A percentile compares a stretch with the other conserved stretches of the same genome.
Conservation (phyloP, 2,329 filamentous ascomycete genomes). For the Phyllosticta citribraziliensis region DNA sequence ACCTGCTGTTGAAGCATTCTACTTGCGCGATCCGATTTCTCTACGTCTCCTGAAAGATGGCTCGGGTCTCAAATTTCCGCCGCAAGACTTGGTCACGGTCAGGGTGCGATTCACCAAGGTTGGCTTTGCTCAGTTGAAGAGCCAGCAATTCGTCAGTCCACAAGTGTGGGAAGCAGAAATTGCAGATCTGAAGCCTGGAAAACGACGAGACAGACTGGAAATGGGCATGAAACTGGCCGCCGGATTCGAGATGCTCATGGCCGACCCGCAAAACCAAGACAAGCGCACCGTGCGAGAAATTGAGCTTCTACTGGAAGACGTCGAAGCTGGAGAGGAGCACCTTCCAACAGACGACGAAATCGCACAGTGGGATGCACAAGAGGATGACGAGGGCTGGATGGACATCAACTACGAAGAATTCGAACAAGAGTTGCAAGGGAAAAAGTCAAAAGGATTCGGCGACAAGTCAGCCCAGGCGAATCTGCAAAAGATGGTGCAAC, state of each 20-base stretch:
- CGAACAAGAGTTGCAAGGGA: constrained; percentile 62
- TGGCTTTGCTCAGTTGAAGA: constrained; percentile 80
- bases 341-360: constrained; percentile 72
- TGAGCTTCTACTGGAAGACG: constrained; percentile 63
- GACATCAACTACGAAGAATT: constrained; percentile 88
- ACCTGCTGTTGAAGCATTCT: constrained; percentile 82
- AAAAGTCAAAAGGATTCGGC: constrained; percentile 32
- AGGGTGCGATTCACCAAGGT: constrained; percentile 80
- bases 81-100: constrained; percentile 67
- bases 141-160: constrained; percentile 65
- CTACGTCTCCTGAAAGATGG: constrained; percentile 56
- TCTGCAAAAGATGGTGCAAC: constrained; percentile 79
- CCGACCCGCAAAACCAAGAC: constrained; percentile 57
- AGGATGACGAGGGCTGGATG: constrained; percentile 85
- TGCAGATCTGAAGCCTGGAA: constrained; percentile 18
- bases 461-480: constrained; percentile 61
- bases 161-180: constrained; percentile 45
- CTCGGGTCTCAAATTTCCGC: constrained; percentile 54
- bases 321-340: constrained; percentile 58
- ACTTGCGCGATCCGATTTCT: constrained; percentile 72
- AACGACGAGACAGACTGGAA: constrained; percentile 39
- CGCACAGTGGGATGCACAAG: constrained; percentile 52
- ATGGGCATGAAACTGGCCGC: constrained; percentile 83
- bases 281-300: constrained; percentile 65
- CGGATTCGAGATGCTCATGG: constrained; percentile 80